A percentile compares a stretch with the other conserved stretches of the same genome.
phyloP scores from a whole-genome alignment of 2,329 filamentous ascomycete species.

The Neophaeococcomyces aloes region DNA sequence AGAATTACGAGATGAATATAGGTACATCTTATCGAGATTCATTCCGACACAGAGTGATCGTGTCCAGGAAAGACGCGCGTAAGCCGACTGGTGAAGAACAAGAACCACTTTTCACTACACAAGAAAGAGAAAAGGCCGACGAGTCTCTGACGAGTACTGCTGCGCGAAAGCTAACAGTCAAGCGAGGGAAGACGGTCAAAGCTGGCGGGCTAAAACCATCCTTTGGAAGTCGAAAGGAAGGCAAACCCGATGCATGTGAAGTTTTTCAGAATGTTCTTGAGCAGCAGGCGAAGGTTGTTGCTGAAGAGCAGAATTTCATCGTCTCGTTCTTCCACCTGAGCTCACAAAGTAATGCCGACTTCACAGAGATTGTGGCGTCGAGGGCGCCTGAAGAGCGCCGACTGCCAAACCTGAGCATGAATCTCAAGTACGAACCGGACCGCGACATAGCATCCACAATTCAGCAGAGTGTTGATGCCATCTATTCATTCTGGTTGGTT shows the following conservation, averaged over 20 bases:
- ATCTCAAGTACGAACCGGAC: conserved; percentile 78
- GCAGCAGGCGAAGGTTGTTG: conserved; percentile 70
- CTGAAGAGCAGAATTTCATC: conserved; percentile 93
- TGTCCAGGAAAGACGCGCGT: conserved; percentile 69
- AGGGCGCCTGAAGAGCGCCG: conserved; percentile 56
- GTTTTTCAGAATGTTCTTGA: conserved; percentile 70
- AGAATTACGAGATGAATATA: conserved; percentile 68
- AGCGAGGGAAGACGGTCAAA: conserved; percentile 69
- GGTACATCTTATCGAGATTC: conserved; percentile 70
- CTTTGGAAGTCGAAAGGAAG: conserved; percentile 46
- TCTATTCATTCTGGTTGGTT: conserved; percentile 70
- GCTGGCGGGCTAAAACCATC: conserved; percentile 35
- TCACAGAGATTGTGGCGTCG: conserved; percentile 64
- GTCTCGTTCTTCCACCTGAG: conserved; percentile 94
- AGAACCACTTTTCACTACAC: conserved; percentile 78
- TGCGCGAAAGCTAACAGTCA: conserved; percentile 84
- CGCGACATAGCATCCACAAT: conserved; percentile 74
- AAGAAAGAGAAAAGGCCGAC: conserved; percentile 78
- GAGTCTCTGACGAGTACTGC: conserved; percentile 54
- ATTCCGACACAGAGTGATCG: conserved; percentile 63
- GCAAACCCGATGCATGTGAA: conserved; percentile 64
- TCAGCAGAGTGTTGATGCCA: conserved; percentile 75
- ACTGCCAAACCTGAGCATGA: conserved; percentile 61
- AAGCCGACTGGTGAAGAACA: conserved; percentile 67
- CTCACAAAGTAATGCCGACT: conserved; percentile 72